Evolutionary conservation across 352 stramenopile species (phyloP).

Genomic region (Phytophthora pseudosyringae): DNA sequence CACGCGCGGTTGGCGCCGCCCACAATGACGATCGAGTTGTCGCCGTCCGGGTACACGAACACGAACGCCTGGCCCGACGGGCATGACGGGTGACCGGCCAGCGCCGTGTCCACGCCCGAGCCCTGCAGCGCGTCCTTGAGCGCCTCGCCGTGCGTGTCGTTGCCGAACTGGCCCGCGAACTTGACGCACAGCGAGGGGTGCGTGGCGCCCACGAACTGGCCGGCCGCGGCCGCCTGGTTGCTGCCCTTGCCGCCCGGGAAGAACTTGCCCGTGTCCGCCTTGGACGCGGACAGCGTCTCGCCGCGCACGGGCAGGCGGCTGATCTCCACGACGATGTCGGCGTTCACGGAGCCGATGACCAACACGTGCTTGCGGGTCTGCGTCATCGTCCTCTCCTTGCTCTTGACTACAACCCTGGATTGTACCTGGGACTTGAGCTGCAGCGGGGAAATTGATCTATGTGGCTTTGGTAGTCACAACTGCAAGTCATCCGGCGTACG

Average conservation of each 20-base stretch:
- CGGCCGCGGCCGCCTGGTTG: slow-evolving; percentile 76
- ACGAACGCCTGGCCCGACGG: slow-evolving; percentile 84
- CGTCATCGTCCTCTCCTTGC: slow-evolving; percentile 31
- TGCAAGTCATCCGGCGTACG: too few species aligned
- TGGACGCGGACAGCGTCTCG: slow-evolving; percentile 67
- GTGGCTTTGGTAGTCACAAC: too few species aligned
- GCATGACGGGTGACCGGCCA: slow-evolving; percentile 47
- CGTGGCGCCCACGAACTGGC: slow-evolving; percentile 44
- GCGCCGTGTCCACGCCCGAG: slow-evolving; percentile 44
- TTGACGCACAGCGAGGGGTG: slow-evolving; percentile 38
- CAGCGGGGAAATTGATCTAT: slow-evolving; percentile 11
- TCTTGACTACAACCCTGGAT: neutral
- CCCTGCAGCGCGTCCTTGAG: slow-evolving; percentile 49
- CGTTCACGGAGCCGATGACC: slow-evolving; percentile 85
- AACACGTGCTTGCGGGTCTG: slow-evolving; percentile 50
- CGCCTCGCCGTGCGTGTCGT: slow-evolving; percentile 60
- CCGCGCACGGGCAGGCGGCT: slow-evolving; percentile 66
- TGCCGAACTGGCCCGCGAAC: slow-evolving; percentile 80
- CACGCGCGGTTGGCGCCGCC: slow-evolving; percentile 77
- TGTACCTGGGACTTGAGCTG: neutral
- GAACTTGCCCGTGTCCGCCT: slow-evolving; percentile 67
- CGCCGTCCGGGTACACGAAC: slow-evolving; percentile 81
- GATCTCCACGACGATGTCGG: slow-evolving; percentile 83
- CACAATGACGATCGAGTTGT: slow-evolving; percentile 89
- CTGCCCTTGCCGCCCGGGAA: slow-evolving; percentile 79